A percentile compares a stretch with the other conserved stretches of the same genome.
Conservation (phyloP, 257 asterid species). For the Ilex asprella region DNA sequence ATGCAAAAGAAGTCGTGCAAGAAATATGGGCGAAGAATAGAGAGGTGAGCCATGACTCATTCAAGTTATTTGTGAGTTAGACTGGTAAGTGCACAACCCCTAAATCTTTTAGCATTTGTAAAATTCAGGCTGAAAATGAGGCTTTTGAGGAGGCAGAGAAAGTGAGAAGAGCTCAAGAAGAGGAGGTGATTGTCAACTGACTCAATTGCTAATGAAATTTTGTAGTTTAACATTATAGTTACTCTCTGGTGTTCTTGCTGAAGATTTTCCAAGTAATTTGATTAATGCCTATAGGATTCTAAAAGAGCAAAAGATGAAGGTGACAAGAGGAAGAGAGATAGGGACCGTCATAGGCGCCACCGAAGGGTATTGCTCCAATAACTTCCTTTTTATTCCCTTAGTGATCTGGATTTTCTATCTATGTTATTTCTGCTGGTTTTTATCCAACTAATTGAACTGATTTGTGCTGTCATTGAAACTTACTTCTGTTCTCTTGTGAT, state of each 20-base stretch:
- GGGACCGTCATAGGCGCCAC: constrained; percentile 49
- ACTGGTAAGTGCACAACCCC: neutral
- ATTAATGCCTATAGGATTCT: constrained; percentile 49
- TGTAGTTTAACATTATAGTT: neutral
- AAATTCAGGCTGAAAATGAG: constrained; percentile 23
- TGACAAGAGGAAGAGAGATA: constrained; percentile 70
- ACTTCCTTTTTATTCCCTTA: no score
- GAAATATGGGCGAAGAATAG: constrained; percentile 4
- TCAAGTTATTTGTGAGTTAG: neutral
- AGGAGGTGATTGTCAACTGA: constrained; percentile 12
- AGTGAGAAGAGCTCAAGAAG: constrained; percentile 11
- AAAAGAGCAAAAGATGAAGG: constrained; percentile 92
- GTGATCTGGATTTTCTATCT: no score
- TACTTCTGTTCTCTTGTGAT: no score
- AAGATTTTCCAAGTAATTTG: neutral
- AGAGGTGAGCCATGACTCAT: neutral
- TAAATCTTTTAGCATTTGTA: neutral
- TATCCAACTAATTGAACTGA: no score
- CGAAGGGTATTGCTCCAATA: constrained; percentile 3
- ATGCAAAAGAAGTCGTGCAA: constrained; percentile 20
- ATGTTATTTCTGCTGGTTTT: no score
- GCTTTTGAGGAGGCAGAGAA: constrained; percentile 30
- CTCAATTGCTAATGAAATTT: no score
- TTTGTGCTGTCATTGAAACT: no score
- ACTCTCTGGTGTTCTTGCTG: neutral